phyloP scores from a whole-genome alignment of 2,329 filamentous ascomycete genomes.

The Macrophomina phaseolina region DNA sequence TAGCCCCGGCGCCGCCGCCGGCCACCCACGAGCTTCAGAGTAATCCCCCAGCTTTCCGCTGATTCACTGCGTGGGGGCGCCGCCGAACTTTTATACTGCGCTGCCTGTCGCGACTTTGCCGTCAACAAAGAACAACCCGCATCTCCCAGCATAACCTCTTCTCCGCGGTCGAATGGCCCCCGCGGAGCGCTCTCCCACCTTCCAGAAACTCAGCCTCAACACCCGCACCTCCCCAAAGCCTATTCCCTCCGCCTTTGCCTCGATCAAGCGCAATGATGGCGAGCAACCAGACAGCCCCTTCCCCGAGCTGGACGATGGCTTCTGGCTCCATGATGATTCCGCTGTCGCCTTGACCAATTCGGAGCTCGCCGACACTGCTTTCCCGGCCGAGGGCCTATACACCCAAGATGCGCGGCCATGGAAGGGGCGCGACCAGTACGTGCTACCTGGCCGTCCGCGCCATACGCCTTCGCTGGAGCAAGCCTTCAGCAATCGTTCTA shows the following conservation, averaged over 20 bases:
- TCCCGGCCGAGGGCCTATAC: constrained; percentile 29
- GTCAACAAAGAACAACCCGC: constrained; percentile 34
- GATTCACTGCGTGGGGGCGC: constrained; percentile 21
- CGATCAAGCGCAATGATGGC: constrained; percentile 33
- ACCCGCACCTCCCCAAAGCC: constrained; percentile 43
- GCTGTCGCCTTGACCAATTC: constrained; percentile 34
- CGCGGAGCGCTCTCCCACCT: constrained; percentile 46
- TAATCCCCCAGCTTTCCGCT: constrained; percentile 25
- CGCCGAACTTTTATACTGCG: constrained; percentile 31
- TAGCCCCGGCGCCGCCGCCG: constrained; percentile 18
- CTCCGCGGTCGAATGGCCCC: constrained; percentile 44
- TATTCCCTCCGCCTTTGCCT: constrained; percentile 44
- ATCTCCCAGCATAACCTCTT: background rate
- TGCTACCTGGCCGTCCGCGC: background rate
- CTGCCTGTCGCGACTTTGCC: constrained; percentile 35
- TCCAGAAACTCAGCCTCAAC: constrained; percentile 51
- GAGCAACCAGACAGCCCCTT: constrained; percentile 31
- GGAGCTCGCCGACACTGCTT: constrained; percentile 32
- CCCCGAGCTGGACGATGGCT: constrained; percentile 29
- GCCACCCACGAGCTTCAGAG: constrained; percentile 22
- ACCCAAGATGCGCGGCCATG: constrained; percentile 33
- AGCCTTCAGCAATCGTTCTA: constrained; percentile 41
- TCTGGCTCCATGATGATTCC: constrained; percentile 34
- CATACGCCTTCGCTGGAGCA: constrained; percentile 21
- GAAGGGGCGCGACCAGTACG: constrained; percentile 28